Evolutionary conservation across 73 alveolate species (phyloP).

Genomic region (Stentor roeselii): DNA sequence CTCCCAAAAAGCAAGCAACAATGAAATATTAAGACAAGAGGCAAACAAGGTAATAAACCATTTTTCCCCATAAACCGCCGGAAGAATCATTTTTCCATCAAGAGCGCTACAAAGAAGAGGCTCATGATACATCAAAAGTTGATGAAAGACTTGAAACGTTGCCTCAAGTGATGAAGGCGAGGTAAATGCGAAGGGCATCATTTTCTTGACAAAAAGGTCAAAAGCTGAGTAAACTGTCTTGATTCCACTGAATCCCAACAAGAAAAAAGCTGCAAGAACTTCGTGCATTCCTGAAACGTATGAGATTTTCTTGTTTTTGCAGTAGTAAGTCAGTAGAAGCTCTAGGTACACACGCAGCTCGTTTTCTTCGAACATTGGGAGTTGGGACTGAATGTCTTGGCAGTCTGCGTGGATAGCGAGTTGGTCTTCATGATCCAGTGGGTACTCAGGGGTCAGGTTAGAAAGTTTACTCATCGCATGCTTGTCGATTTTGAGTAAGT

Average conservation of each 20-base stretch:
- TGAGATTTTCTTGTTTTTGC: constrained; percentile 16
- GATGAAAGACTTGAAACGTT: constrained; percentile 9
- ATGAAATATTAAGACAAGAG: neutral
- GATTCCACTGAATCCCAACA: constrained; percentile 12
- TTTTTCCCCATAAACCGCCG: constrained; percentile 21
- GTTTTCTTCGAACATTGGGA: constrained; percentile 21
- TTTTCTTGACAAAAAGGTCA: neutral
- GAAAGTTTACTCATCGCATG: neutral
- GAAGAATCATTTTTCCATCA: constrained; percentile 23
- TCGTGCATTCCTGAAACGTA: constrained; percentile 31
- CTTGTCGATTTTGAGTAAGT: neutral
- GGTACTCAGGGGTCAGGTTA: neutral
- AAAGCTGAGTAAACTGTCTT: constrained; percentile 28
- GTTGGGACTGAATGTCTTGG: neutral
- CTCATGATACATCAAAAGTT: constrained; percentile 21
- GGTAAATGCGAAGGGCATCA: constrained; percentile 22
- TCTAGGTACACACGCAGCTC: constrained; percentile 13
- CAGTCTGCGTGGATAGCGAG: constrained; percentile 23
- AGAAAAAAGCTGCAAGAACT: constrained; percentile 25
- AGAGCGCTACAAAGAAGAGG: constrained; percentile 23
- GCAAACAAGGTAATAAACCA: constrained; percentile 26
- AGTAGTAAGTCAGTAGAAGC: constrained; percentile 23
- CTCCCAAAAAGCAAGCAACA: constrained; percentile 29
- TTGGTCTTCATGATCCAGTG: constrained; percentile 26
- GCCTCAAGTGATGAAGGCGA: constrained; percentile 4